Evolutionary conservation across 192 early-diverging fungal genomes (phyloP).

Genomic region (Coemansia asiatica): DNA sequence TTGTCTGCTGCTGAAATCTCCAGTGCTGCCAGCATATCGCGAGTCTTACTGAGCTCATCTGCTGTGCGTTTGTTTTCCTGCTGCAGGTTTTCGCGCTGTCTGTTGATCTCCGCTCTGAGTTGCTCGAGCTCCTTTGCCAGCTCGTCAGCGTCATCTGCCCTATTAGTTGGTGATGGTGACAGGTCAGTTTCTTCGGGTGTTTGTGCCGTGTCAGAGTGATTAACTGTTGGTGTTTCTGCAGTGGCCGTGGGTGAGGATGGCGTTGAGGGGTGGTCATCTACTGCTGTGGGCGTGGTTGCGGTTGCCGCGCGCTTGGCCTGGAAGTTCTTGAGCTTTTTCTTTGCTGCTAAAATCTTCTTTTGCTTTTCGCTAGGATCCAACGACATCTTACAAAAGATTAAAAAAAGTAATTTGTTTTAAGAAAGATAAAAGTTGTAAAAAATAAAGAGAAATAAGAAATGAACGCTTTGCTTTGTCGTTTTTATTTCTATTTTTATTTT

Average conservation of each 20-base stretch:
- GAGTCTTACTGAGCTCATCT: slow-evolving; percentile 23
- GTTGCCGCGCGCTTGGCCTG: slow-evolving; percentile 45
- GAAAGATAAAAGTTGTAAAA: neutral
- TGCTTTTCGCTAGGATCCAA: slow-evolving; percentile 46
- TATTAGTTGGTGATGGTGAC: neutral
- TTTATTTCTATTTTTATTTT: neutral
- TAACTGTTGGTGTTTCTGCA: neutral
- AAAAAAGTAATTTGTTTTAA: neutral
- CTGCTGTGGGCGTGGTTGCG: slow-evolving; percentile 4
- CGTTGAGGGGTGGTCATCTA: neutral
- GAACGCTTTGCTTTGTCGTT: too few relatives aligned
- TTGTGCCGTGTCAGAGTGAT: neutral
- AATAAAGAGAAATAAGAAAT: neutral
- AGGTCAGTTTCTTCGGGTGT: too few relatives aligned
- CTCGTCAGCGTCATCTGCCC: slow-evolving; percentile 26
- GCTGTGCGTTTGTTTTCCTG: slow-evolving; percentile 28
- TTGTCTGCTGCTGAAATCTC: slow-evolving; percentile 6
- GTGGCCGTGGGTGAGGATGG: neutral
- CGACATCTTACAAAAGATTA: neutral
- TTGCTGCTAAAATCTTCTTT: slow-evolving; percentile 50
- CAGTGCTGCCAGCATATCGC: slow-evolving; percentile 5
- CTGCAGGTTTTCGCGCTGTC: slow-evolving; percentile 42
- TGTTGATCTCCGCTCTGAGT: slow-evolving; percentile 39
- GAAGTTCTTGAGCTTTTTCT: slow-evolving; percentile 52
- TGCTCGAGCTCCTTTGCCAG: slow-evolving; percentile 40